Evolutionary conservation across 441 rosid genomes (phyloP).

Genomic region (Biscutella laevigata): DNA sequence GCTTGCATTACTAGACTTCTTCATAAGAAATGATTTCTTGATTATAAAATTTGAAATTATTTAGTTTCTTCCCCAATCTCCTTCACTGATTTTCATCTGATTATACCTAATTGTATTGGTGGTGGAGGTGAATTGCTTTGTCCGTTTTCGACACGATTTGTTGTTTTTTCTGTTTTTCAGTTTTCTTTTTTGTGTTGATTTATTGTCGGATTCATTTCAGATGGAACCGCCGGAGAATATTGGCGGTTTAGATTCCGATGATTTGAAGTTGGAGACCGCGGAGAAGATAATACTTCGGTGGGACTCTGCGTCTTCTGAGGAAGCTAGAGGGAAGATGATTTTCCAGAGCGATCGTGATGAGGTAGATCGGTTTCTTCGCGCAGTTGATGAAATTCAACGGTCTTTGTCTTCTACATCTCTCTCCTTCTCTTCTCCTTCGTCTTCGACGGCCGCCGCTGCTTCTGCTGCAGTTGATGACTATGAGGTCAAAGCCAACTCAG

Average conservation of each 20-base stretch:
- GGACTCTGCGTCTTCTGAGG: conserved; percentile 79
- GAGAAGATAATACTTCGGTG: conserved; percentile 68
- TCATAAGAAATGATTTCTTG: conserved; percentile 2
- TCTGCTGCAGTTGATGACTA: conserved; percentile 20
- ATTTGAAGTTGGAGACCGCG: conserved; percentile 42
- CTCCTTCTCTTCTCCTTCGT: conserved; percentile 26
- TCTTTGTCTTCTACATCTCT: conserved; percentile 47
- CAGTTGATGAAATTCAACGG: conserved; percentile 69
- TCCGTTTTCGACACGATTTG: not conserved
- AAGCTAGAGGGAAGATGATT: conserved; percentile 68
- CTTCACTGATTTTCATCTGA: conserved; percentile 3
- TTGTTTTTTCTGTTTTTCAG: not conserved
- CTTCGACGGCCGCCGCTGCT: not conserved
- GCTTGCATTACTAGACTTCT: conserved; percentile 22
- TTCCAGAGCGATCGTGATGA: conserved; percentile 57
- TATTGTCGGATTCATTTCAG: not conserved
- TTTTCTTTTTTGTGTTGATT: not conserved
- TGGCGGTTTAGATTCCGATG: conserved; percentile 9
- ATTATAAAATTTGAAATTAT: not conserved
- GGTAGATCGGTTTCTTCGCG: conserved; percentile 59
- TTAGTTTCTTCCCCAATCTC: conserved; percentile 13
- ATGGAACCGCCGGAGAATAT: conserved; percentile 27
- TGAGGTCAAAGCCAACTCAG: conserved; percentile 40
- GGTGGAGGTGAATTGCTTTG: not conserved
- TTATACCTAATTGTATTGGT: not conserved